Percentiles rank a stretch among this genome's conserved stretches.
phyloP scores from a whole-genome alignment of 192 early-diverging fungal species.

The Cladochytrium replicatum region DNA sequence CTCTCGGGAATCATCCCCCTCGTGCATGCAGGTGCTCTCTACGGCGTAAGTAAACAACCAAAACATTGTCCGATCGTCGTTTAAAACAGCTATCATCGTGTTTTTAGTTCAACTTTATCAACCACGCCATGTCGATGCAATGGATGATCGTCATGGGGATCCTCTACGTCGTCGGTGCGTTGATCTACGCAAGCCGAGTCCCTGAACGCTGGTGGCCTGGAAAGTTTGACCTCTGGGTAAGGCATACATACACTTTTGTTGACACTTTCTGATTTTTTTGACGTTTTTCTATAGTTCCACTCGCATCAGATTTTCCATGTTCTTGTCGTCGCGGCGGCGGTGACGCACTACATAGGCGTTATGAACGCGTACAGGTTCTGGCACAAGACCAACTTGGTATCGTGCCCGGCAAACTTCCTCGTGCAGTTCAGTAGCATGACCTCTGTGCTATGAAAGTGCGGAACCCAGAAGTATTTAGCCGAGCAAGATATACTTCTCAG shows the following conservation, averaged over 20 bases:
- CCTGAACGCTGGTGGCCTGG: slow-evolving; percentile 87
- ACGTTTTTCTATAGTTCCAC: slow-evolving; percentile 32
- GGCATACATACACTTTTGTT: slow-evolving; percentile 1
- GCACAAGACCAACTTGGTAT: slow-evolving; percentile 8
- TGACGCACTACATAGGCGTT: slow-evolving; percentile 61
- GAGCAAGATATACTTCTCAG: no score
- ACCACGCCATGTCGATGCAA: slow-evolving; percentile 49
- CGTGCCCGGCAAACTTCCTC: no score
- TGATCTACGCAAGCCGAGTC: slow-evolving; percentile 72
- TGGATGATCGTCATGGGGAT: slow-evolving; percentile 63
- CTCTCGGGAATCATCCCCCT: slow-evolving; percentile 64
- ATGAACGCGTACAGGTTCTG: slow-evolving; percentile 7
- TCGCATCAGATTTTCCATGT: slow-evolving; percentile 91
- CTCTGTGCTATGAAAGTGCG: no score
- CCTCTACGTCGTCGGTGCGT: slow-evolving; percentile 71
- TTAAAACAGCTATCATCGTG: not conserved
- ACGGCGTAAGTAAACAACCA: slow-evolving; percentile 48
- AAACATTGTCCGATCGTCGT: not conserved
- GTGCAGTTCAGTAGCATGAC: no score
- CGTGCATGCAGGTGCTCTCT: slow-evolving; percentile 49
- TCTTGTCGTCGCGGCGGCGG: slow-evolving; percentile 64
- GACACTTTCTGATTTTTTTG: not conserved
- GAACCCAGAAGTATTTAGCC: no score
- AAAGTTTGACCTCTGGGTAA: slow-evolving; percentile 67
- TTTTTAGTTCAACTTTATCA: slow-evolving; percentile 2